A percentile compares a stretch with the other conserved stretches of the same genome.
phyloP scores from a whole-genome alignment of 2,329 filamentous ascomycete species.

The Penicillium italicum region DNA sequence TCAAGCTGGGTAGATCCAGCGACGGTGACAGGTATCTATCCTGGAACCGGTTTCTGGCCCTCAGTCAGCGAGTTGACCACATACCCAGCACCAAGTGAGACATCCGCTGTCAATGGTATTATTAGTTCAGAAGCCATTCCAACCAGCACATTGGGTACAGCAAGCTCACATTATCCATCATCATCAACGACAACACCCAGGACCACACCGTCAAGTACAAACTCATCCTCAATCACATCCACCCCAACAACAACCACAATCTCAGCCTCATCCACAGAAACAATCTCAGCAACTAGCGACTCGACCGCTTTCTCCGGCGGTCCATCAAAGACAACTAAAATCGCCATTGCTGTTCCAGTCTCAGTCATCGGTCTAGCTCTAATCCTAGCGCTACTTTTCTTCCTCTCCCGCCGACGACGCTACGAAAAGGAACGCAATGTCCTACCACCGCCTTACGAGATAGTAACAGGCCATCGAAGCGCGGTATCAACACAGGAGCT shows the following conservation, averaged over 20 bases:
- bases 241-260: not conserved
- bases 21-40: not conserved
- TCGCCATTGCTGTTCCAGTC: slow-evolving; percentile 36
- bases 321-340: slow-evolving; percentile 22
- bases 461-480: slow-evolving; percentile 7
- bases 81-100: not conserved
- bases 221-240: not conserved
- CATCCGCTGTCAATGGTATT: not conserved
- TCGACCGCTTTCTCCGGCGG: slow-evolving; percentile 6
- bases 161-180: not conserved
- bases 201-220: not conserved
- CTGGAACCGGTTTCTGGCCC: not conserved
- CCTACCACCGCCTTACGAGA: slow-evolving; percentile 6
- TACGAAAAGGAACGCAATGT: slow-evolving; percentile 7
- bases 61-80: not conserved
- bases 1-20: not conserved
- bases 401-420: slow-evolving; percentile 25
- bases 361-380: slow-evolving; percentile 27
- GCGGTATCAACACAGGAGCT: slow-evolving; percentile 14
- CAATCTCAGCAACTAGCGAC: not conserved
- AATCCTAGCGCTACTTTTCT: slow-evolving; percentile 25
- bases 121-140: not conserved
- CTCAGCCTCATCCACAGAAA: not conserved
- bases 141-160: not conserved
- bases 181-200: not conserved